These are phyloP conservation scores for Monosporascus sp. DNA, from an alignment of 2,329 filamentous ascomycete species.

Conservation along the genomic window DNA sequence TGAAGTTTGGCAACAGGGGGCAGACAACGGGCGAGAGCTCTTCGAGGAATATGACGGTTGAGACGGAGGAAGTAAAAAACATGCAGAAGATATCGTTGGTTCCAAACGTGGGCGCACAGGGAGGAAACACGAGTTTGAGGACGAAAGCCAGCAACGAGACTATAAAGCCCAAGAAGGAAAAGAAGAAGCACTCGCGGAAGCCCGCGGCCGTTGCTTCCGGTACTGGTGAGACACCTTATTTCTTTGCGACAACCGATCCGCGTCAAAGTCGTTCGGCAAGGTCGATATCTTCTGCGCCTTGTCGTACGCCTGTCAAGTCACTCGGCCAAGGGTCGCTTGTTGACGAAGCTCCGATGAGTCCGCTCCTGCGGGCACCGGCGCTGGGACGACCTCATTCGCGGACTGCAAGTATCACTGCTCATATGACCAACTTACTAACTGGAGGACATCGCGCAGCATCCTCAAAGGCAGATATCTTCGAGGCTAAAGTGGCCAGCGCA, in stretches of 20 bases:
- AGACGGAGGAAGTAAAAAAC: constrained; percentile 91
- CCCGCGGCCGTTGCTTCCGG: constrained; percentile 65
- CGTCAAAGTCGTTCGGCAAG: constrained; percentile 38
- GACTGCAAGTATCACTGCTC: constrained; percentile 30
- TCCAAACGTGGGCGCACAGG: constrained; percentile 57
- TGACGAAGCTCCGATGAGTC: constrained; percentile 23
- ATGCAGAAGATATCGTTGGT: constrained; percentile 79
- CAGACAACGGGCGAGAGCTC: constrained; percentile 68
- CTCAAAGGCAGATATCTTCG: constrained; percentile 96
- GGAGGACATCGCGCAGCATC: constrained; percentile 55
- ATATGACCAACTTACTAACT: constrained; percentile 42
- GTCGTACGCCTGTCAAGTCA: constrained; percentile 31
- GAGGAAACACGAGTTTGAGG: constrained; percentile 67
- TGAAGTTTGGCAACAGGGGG: constrained; percentile 61
- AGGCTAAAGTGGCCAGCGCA: constrained; percentile 91
- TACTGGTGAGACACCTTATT: constrained; percentile 57
- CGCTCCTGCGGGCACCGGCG: constrained; percentile 14
- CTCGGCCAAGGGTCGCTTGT: constrained; percentile 29
- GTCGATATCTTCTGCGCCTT: constrained; percentile 28
- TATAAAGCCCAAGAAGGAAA: constrained; percentile 89
- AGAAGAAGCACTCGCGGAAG: constrained; percentile 75
- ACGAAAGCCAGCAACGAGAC: constrained; percentile 92
- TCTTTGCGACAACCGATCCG: constrained; percentile 26
- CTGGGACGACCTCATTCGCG: constrained; percentile 11
- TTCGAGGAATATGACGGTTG: constrained; percentile 88